Conservation (phyloP, 495 filamentous ascomycete species). For the Bacidia rubella region DNA sequence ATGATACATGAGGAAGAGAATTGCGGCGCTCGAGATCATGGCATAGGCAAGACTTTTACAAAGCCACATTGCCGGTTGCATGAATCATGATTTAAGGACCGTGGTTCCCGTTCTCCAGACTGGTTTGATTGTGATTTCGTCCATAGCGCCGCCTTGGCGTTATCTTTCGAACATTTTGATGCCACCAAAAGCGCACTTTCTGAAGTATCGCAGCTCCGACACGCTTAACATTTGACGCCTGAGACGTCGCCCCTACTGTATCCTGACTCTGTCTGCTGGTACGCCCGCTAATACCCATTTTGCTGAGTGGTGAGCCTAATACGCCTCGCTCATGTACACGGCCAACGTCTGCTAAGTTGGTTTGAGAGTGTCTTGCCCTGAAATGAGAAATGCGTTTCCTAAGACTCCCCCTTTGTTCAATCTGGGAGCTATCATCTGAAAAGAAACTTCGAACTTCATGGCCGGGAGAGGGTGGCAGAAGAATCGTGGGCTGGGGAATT, state of each 20-base stretch:
- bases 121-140: too few relatives aligned
- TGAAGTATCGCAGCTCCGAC: slow-evolving; percentile 9
- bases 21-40: too few relatives aligned
- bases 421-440: slow-evolving; percentile 22
- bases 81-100: too few relatives aligned
- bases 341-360: slow-evolving; percentile 10
- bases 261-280: slow-evolving; percentile 13
- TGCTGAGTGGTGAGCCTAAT: slow-evolving; percentile 11
- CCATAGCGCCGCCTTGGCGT: too few relatives aligned
- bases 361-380: slow-evolving; percentile 9
- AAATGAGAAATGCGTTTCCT: slow-evolving; percentile 19
- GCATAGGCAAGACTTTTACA: too few relatives aligned
- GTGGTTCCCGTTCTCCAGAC: too few relatives aligned
- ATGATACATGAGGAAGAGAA: too few relatives aligned
- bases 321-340: slow-evolving; percentile 10
- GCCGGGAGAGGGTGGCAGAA: slow-evolving; percentile 16
- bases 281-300: slow-evolving; percentile 11
- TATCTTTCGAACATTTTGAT: slow-evolving; percentile 12
- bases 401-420: slow-evolving; percentile 12
- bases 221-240: neutral
- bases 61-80: too few relatives aligned
- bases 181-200: slow-evolving; percentile 15
- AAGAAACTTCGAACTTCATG: slow-evolving; percentile 21
- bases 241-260: slow-evolving; percentile 3
- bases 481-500: slow-evolving; percentile 8